These are phyloP conservation scores for Candida methanosorbosa DNA, from an alignment of 805 yeast species.

Conservation along the genomic window DNA sequence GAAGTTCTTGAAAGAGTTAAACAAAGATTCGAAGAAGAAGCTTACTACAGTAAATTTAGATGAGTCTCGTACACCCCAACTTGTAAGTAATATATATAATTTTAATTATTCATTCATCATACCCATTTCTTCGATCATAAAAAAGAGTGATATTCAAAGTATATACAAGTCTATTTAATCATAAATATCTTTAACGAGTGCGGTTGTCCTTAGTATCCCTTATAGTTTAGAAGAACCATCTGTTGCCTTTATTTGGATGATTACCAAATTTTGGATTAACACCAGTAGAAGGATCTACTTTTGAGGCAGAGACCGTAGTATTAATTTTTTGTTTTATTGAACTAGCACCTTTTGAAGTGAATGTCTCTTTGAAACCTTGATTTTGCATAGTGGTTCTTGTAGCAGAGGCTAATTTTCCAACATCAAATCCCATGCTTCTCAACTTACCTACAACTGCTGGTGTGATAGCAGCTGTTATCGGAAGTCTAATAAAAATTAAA, in stretches of 20 bases:
- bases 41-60: constrained; percentile 54
- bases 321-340: constrained; percentile 11
- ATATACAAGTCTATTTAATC: neutral
- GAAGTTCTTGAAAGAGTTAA: constrained; percentile 50
- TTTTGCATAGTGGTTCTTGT: constrained; percentile 11
- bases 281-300: constrained; percentile 29
- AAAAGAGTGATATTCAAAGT: neutral
- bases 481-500: constrained; percentile 73
- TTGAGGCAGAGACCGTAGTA: neutral
- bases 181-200: neutral
- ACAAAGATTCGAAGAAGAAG: constrained; percentile 67
- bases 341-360: constrained; percentile 16
- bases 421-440: constrained; percentile 71
- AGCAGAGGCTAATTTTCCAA: constrained; percentile 43
- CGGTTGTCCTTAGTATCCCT: too few species aligned
- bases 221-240: constrained; percentile 48
- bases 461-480: constrained; percentile 86
- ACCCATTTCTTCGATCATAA: neutral
- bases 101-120: too few species aligned
- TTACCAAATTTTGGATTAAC: constrained; percentile 42
- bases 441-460: constrained; percentile 65
- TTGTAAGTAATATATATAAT: too few species aligned
- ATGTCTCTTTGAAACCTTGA: constrained; percentile 17
- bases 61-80: too few species aligned
- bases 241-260: constrained; percentile 39